Base-by-base conservation (phyloP, 1,284 basidiomycete genomes). In the Sanguinoderma infundibulare region DNA sequence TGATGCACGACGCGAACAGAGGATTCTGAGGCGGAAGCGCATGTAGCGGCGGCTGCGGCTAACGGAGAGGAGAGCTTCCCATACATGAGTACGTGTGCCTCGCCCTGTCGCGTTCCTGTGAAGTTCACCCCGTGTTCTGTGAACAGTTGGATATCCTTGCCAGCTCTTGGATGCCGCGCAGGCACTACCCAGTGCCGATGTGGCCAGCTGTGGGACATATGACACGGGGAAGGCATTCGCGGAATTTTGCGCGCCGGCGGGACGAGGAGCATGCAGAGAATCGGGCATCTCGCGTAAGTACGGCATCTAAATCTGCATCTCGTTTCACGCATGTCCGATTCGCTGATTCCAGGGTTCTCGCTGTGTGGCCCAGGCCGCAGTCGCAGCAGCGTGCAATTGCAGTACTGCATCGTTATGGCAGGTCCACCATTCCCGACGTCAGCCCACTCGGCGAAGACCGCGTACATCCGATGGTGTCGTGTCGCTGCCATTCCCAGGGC, bases 281-380 rank as follows among this genome's bases (percentile, higher is more conserved):
- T 50, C 54, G 32, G 51, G 14, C 59, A 63, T 66, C 64, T 66
- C 55, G 58, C 61, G 49, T 61, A 61, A n/a, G 50, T 53, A 49
- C 63, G 57, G 62, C 52, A 64, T 60, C 58, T 50, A 34, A 66
- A 65, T 66, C 66, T 66, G 57, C 61, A 69, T 69, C 68, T 69
- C 68, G 64, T 59, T 46, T 44, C 62, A 34, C 59, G 59, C 63
- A 62, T 62, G 64, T 58, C 64, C 64, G 65, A 62, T 67, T 68
- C 64, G 50, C 22, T 51, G 32, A 35, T 35, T 51, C 20, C 14
- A 67, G 67, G 65, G 67, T 63, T 62, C 46, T 61, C 51, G 61
- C 60, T 60, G 53, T 53, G 62, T 35, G 49, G 49, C 49, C 49
- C 20, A 51, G 49, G 35, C 49, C 42, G 24, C 49, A 35, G 17